Evolutionary conservation across 2,329 filamentous ascomycete species (phyloP), one percentile per base, ranked within the genome.

Genomic region (Fusarium sp.): DNA sequence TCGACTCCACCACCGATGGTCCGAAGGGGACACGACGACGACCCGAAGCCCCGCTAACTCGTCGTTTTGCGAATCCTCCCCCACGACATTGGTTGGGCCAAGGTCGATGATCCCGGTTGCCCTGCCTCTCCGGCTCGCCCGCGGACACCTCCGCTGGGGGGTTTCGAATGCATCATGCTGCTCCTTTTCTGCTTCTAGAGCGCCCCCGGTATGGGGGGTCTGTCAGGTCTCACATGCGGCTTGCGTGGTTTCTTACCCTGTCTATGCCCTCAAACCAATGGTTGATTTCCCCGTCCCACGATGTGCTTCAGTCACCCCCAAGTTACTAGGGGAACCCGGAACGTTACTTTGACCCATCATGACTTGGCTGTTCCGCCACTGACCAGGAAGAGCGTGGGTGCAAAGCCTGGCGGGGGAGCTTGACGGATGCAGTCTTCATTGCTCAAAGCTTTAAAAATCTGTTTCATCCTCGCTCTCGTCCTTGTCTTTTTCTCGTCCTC

Each of bases 21-120:
- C 76, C 76, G 76, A 78, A 77, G 66, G 31, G 31, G 58, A 61
- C 57, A 55, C 71, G 70, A 78, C 76, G 76, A 78, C 76, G 76
- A 77, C 72, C 76, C 76, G 76, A 77, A 75, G 68, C 29, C 53
- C 9, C 76, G 73, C 76, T 77, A 78, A 62, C 57, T 38, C 46
- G 65, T 71, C 57, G 49, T 66, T n/a, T 58, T 35, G 29, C 36
- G 66, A 65, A 57, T 59, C 62, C 53, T 20, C 57, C 49, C 56
- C 69, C 64, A 67, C 59, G 55, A 56, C 67, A 75, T 76, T 78
- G 72, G 76, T 67, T 51, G 60, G 12, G 44, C n/a, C 27, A 35
- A 56, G 27, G 60, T 22, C 65, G 60, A 62, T 72, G 29, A 69
- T 71, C 70, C 69, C 55, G 60, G 64, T 31, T 29, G 59, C 17